phyloP scores from a whole-genome alignment of 768 basidiomycete genomes.

The Boletus subcaerulescens region DNA sequence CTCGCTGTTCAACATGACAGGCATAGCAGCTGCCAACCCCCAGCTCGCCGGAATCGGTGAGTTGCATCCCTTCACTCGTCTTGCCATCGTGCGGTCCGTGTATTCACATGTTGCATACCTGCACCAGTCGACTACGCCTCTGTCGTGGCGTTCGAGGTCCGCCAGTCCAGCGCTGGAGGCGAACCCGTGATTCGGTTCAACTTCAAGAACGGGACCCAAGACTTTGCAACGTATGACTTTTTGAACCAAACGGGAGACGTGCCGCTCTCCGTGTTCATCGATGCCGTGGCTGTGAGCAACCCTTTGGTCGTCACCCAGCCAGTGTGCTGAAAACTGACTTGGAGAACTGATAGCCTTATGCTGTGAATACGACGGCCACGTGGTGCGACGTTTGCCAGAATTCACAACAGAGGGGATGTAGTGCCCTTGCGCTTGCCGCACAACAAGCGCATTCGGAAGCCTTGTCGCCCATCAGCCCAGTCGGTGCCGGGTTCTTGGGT shows the following conservation, averaged over 20 bases:
- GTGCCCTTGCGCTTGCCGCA: conserved; percentile 36
- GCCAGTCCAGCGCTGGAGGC: conserved; percentile 41
- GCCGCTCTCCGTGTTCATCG: conserved; percentile 50
- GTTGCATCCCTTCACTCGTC: background rate
- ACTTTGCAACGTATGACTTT: conserved; percentile 48
- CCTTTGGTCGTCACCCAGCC: background rate
- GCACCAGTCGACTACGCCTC: conserved; percentile 59
- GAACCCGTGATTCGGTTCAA: conserved; percentile 58
- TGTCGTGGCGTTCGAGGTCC: conserved; percentile 56
- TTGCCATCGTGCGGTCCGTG: too few relatives aligned
- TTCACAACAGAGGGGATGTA: conserved; percentile 55
- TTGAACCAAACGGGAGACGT: conserved; percentile 48
- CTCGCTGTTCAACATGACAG: conserved; percentile 76
- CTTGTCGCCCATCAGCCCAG: conserved; percentile 40
- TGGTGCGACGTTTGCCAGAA: conserved; percentile 66
- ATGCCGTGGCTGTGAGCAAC: conserved; percentile 36
- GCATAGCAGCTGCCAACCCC: conserved; percentile 47
- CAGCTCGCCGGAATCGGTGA: conserved; percentile 59
- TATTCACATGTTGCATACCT: too few relatives aligned
- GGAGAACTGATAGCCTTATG: conserved; percentile 36
- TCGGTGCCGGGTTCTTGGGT: conserved; percentile 69
- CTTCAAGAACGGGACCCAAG: conserved; percentile 65
- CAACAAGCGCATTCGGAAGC: conserved; percentile 32
- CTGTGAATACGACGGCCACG: conserved; percentile 48
- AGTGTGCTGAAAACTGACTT: background rate